These are phyloP conservation scores for Candida pseudoglaebosa DNA, from an alignment of 805 yeast genomes.

Conservation along the genomic window DNA sequence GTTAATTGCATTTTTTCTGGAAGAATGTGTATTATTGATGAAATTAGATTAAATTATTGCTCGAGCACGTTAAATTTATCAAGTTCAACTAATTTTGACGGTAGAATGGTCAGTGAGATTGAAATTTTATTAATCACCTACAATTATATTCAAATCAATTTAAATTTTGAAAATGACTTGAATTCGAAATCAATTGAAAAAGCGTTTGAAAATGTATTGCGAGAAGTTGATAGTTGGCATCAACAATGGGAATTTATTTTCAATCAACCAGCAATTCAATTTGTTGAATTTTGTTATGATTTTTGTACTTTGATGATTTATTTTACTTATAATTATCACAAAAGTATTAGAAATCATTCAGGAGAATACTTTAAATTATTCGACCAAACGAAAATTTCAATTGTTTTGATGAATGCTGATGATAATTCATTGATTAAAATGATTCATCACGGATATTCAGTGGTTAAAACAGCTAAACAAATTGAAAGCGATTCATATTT, in stretches of 20 bases:
- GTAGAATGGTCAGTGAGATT: conserved; percentile 77
- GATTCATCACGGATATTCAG: conserved; percentile 38
- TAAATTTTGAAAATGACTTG: conserved; percentile 14
- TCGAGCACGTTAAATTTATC: conserved; percentile 53
- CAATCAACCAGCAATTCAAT: conserved; percentile 68
- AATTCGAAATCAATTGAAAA: conserved; percentile 15
- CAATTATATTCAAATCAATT: conserved; percentile 46
- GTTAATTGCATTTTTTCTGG: conserved; percentile 66
- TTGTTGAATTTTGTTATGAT: conserved; percentile 67
- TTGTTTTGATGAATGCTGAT: conserved; percentile 22
- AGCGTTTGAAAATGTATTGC: conserved; percentile 34
- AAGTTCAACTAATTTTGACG: conserved; percentile 72
- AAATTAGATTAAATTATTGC: conserved; percentile 54
- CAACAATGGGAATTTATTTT: conserved; percentile 67
- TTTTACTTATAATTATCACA: conserved; percentile 33
- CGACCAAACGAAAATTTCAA: conserved; percentile 19
- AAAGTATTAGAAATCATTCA: conserved; percentile 6
- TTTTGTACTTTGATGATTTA: conserved; percentile 53
- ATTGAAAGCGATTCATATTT: conserved; percentile 53
- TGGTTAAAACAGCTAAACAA: conserved; percentile 37
- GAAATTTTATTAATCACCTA: conserved; percentile 56
- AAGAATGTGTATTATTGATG: conserved; percentile 59
- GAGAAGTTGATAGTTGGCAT: conserved; percentile 57
- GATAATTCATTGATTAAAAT: conserved; percentile 28
- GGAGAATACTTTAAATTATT: conserved; percentile 9